Percentiles rank a stretch among this genome's conserved stretches.
Conservation (phyloP, 2,329 filamentous ascomycete species). For the Aspergillus carbonarius region DNA sequence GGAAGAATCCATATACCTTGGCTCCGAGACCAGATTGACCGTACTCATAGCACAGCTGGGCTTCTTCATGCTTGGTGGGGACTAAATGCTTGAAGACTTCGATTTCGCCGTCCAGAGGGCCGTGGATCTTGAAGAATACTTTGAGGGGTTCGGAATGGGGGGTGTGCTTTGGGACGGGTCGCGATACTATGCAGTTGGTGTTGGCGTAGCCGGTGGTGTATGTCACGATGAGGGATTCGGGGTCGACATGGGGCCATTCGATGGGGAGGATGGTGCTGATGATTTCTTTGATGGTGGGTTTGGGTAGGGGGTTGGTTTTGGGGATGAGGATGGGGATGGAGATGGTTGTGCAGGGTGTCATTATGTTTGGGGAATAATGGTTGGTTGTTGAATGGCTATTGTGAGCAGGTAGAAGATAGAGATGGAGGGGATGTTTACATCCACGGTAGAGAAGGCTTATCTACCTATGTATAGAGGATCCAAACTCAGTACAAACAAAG, state of each 20-base stretch:
- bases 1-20: neutral
- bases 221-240: neutral
- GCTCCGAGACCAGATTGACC: neutral
- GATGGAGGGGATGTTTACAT: too few relatives aligned
- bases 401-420: too few relatives aligned
- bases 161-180: neutral
- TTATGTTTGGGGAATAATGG: neutral
- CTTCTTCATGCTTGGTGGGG: neutral
- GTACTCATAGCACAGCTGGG: neutral
- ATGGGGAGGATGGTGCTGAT: neutral
- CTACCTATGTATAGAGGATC: too few relatives aligned
- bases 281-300: neutral
- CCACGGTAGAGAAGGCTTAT: too few relatives aligned
- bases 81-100: neutral
- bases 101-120: neutral
- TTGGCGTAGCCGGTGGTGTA: neutral
- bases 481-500: too few relatives aligned
- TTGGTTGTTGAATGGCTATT: too few relatives aligned
- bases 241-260: neutral
- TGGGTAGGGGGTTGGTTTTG: neutral
- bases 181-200: neutral
- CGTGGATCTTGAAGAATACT: neutral
- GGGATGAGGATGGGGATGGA: neutral
- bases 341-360: neutral
- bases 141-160: neutral